Conservation (phyloP, 108 stramenopile genomes). For the Skeletonema potamos region DNA sequence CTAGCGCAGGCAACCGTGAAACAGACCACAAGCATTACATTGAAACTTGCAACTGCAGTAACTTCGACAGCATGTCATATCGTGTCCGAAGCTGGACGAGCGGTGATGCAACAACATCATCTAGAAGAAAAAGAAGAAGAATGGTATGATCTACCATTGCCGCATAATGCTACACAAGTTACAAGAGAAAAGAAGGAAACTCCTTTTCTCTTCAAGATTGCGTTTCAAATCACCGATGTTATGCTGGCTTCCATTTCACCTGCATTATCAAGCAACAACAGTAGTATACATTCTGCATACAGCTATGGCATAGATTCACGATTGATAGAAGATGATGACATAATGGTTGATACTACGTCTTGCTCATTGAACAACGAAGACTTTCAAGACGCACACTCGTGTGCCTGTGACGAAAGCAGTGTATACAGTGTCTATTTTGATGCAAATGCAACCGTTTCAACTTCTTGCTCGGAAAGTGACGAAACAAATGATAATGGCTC, state of each 20-base stretch:
- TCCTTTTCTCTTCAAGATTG: background rate
- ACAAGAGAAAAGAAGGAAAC: background rate
- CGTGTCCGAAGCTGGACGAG: constrained; percentile 3
- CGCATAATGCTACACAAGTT: background rate
- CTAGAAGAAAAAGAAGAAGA: background rate
- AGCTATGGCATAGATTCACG: background rate
- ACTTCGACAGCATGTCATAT: constrained; percentile 7
- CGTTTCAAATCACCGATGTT: background rate
- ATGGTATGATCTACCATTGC: background rate
- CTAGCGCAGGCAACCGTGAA: constrained; percentile 3
- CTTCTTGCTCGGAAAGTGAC: background rate
- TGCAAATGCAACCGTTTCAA: background rate
- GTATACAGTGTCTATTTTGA: constrained; percentile 5
- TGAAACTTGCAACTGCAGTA: background rate
- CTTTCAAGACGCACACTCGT: background rate
- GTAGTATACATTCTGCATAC: background rate
- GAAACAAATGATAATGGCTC: background rate
- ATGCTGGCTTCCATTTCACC: background rate
- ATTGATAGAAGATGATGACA: background rate
- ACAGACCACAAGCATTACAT: constrained; percentile 10
- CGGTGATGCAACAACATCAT: background rate
- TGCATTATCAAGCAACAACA: background rate
- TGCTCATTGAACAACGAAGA: background rate
- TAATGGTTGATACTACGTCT: background rate
- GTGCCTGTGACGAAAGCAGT: background rate